Evolutionary conservation across 2,329 filamentous ascomycete species (phyloP), one percentile per base, ranked within the genome.

Genomic region (Pezicula carpinea): DNA sequence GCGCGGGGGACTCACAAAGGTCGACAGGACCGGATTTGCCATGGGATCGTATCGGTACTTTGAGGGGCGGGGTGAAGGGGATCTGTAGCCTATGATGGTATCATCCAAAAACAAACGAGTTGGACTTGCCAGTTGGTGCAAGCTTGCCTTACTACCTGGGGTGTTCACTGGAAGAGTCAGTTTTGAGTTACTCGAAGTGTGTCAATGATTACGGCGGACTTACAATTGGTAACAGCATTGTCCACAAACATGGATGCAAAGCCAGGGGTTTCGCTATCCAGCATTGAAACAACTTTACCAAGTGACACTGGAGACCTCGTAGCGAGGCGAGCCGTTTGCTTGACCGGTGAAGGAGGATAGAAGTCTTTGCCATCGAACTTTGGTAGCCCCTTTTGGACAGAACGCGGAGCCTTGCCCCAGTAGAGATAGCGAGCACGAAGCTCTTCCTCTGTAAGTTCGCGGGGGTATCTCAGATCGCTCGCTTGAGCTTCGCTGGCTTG

Each of bases 321-420:
- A 34, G 14, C 51, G 14, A 36, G 42, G 13, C 36, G 43, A 40
- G 44, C 40, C 13, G 29, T 35, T 19, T 64, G 56, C 58, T 76
- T 77, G 51, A 64, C 60, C 1, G 77, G 76, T 0, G 79, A 82
- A 3, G 77, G 66, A 23, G 75, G 77, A 51, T 82, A 83, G 54
- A 83, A 83, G 59, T 83, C 73, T 59, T 80, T 82, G 19, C 81
- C 80, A 53, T 84, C 80, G 55, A 80, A 85, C 60, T 80, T 83
- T 29, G 80, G 80, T 34, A 83, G 65, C 2, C 78, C 76, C 29
- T 67, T 70, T 41, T 74, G 69, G 11, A 70, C 68, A 53, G 73
- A 70, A 23, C 65, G 69, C 35, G 79, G 72, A 14, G 75, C 73
- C 36, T 76, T 74, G 8, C 76, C 79, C 77, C 79, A 84, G 59